Percentiles rank a stretch among this genome's conserved stretches.
These are phyloP conservation scores for Claviceps citrina DNA, from an alignment of 2,329 filamentous ascomycete genomes.

Conservation along the genomic window DNA sequence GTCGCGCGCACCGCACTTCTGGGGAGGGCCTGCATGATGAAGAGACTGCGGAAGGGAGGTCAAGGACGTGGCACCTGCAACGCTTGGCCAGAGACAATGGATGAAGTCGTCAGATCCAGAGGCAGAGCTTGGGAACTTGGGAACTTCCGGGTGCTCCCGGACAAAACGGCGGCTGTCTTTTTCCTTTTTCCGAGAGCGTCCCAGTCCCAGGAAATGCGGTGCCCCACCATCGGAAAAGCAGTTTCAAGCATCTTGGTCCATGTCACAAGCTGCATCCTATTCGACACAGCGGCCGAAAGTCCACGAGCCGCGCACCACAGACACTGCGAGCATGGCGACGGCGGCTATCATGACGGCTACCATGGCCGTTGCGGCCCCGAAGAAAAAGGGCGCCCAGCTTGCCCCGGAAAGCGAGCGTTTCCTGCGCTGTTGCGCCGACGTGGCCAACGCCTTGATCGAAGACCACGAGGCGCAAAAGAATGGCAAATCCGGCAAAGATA, in stretches of 20 bases:
- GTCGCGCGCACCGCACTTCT: constrained; percentile 52
- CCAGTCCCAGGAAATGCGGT: constrained; percentile 6
- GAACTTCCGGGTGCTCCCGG: constrained; percentile 10
- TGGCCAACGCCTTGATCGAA: constrained; percentile 84
- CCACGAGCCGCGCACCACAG: neutral
- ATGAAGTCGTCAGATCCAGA: no score
- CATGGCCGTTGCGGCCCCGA: constrained; percentile 48
- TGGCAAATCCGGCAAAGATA: constrained; percentile 60
- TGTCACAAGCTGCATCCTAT: neutral
- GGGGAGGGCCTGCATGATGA: constrained; percentile 72
- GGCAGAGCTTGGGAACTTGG: no score
- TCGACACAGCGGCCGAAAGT: neutral
- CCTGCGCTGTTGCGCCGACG: constrained; percentile 86
- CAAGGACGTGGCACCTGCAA: constrained; percentile 9
- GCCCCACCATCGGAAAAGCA: constrained; percentile 2
- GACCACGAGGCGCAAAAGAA: constrained; percentile 76
- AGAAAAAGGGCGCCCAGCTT: constrained; percentile 58
- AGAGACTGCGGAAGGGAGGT: constrained; percentile 6
- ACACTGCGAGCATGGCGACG: constrained; percentile 19
- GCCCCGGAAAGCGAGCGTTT: constrained; percentile 89
- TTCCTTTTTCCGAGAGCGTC: constrained; percentile 12
- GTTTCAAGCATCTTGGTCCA: constrained; percentile 12
- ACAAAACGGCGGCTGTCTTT: constrained; percentile 11
- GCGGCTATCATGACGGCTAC: constrained; percentile 51
- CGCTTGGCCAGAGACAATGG: constrained; percentile 9